These are phyloP conservation scores for Ganoderma lucidum DNA, from an alignment of 1,284 basidiomycete species.

Conservation along the genomic window DNA sequence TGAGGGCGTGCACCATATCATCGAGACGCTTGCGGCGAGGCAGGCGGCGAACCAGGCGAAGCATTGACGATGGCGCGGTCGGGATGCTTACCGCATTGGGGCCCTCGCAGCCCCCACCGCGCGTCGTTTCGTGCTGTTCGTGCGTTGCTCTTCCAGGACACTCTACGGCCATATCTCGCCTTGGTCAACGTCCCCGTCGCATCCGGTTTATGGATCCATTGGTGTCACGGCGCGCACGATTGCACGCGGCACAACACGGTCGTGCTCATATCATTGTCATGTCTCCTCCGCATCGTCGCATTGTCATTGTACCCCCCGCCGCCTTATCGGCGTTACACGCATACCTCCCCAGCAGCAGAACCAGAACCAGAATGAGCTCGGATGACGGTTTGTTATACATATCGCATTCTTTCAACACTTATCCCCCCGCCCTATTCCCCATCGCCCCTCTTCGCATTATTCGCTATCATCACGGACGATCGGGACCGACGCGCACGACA, in stretches of 20 bases:
- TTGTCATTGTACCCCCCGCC: not conserved
- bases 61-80: constrained; percentile 24
- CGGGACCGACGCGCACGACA: not conserved
- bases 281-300: not conserved
- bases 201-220: not conserved
- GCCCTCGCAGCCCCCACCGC: too few relatives aligned
- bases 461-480: not conserved
- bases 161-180: not conserved
- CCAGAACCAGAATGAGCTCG: not conserved
- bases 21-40: constrained; percentile 57
- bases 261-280: not conserved
- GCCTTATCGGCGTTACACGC: not conserved
- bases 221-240: not conserved
- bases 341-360: constrained; percentile 1
- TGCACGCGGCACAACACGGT: not conserved
- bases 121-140: too few relatives aligned
- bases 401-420: not conserved
- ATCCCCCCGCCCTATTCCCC: not conserved
- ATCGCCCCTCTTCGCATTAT: not conserved
- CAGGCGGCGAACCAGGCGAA: constrained; percentile 35
- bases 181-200: not conserved
- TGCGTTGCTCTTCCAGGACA: not conserved
- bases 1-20: constrained; percentile 67
- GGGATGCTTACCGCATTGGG: not conserved
- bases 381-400: constrained; percentile 1